Percentiles rank a stretch among this genome's conserved stretches.
phyloP scores from a whole-genome alignment of 148 eudicot genomes.

The Vaccinium vitisidaea region DNA sequence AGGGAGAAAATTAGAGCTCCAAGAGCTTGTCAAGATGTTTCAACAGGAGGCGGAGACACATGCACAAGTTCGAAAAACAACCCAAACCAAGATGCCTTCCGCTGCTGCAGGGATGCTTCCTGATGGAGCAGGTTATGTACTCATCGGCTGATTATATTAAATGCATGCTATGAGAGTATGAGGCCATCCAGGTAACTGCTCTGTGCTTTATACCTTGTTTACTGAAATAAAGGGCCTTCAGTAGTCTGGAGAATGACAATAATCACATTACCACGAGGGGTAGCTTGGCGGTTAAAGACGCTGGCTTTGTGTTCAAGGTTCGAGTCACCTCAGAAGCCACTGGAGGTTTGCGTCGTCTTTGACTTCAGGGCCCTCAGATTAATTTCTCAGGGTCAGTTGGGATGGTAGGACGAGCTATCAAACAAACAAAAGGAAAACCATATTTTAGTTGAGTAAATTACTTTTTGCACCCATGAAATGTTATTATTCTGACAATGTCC shows the following conservation, averaged over 20 bases:
- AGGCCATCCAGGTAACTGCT: background rate
- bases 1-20: constrained; percentile 83
- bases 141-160: background rate
- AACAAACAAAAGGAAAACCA: background rate
- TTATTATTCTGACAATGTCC: background rate
- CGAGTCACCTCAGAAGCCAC: background rate
- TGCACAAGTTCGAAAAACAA: constrained; percentile 72
- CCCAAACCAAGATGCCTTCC: constrained; percentile 3
- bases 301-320: background rate
- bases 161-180: background rate
- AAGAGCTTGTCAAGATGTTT: constrained; percentile 81
- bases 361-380: background rate
- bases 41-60: constrained; percentile 97
- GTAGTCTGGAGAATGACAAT: background rate
- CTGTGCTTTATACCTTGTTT: background rate
- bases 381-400: background rate
- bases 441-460: background rate
- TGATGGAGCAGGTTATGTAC: background rate
- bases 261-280: background rate
- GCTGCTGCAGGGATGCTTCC: background rate
- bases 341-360: background rate
- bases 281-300: background rate
- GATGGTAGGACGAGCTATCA: background rate
- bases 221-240: background rate
- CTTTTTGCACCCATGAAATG: no score